Percentiles rank a stretch among this genome's conserved stretches.
These are phyloP conservation scores for Epichloe uncinata DNA, from an alignment of 2,329 filamentous ascomycete species.

Conservation along the genomic window DNA sequence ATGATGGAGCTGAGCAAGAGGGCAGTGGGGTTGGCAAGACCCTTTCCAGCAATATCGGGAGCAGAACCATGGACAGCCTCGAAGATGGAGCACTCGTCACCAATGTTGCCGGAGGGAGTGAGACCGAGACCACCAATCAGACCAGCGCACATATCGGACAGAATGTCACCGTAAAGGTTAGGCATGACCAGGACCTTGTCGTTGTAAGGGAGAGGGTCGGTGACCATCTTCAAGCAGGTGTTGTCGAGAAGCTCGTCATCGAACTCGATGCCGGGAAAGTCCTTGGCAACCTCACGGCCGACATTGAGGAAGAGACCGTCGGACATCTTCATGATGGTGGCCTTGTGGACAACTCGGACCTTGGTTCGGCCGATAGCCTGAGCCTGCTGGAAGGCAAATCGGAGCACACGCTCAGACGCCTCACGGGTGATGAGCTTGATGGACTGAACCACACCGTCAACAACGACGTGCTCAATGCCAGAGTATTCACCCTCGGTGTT, in stretches of 20 bases:
- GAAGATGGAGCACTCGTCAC: constrained; percentile 98
- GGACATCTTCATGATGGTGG: constrained; percentile 99
- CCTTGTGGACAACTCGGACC: constrained; percentile 98
- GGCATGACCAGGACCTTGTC: constrained; percentile 98
- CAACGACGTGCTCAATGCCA: constrained; percentile 95
- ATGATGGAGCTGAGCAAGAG: constrained; percentile 93
- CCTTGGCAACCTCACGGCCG: constrained; percentile 76
- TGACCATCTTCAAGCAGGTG: constrained; percentile 97
- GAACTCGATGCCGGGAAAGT: constrained; percentile 92
- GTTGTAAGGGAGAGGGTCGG: constrained; percentile 91
- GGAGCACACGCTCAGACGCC: constrained; percentile 87
- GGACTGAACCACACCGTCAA: constrained; percentile 95
- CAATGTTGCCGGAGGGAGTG: constrained; percentile 96
- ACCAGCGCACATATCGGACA: constrained; percentile 98
- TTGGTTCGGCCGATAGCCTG: constrained; percentile 87
- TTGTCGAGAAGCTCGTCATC: constrained; percentile 98
- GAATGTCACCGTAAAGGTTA: constrained; percentile 98
- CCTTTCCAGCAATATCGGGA: constrained; percentile 92
- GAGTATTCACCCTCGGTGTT: constrained; percentile 99
- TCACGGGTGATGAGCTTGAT: constrained; percentile 98
- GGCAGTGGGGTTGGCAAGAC: constrained; percentile 91
- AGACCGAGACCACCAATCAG: constrained; percentile 95
- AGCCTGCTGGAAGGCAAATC: constrained; percentile 97
- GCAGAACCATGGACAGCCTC: constrained; percentile 97
- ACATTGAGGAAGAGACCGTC: constrained; percentile 95